Base-by-base conservation (phyloP, 768 basidiomycete genomes). In the Pleurotus citrinopileatus region DNA sequence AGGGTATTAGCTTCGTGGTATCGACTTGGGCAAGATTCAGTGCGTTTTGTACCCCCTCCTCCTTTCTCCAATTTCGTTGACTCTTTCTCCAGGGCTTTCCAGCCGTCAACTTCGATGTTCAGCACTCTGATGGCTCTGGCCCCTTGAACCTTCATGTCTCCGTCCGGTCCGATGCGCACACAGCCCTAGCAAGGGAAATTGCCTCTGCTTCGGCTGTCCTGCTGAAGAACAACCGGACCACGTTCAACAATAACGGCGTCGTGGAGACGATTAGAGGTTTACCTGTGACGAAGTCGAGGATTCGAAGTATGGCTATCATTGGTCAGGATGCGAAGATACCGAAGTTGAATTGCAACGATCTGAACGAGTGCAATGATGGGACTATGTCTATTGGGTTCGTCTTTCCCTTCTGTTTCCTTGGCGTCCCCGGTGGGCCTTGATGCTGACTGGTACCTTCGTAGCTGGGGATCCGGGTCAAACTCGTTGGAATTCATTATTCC, bases 201-300 rank as follows among this genome's bases (percentile, higher is more conserved):
- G 89, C 81, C 3, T 76, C 81, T 0, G 82, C 80, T 0, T 86
- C 84, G 0, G 81, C 83, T 1, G 84, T 89, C 17, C 65, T 91
- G 28, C 73, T 89, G 10, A 89, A 89, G 70, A 90, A 90, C 64
- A 70, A 73, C 32, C 65, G 77, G 57, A 72, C 67, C 12, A 64
- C 67, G 23, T 72, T 64, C 53, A 70, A 60, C 56, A 73, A 63
- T 58, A 67, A 62, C 3, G 59, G 65, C 2, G 54, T 58, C 13
- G 75, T 75, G 2, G 63, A 36, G 2, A 71, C 70, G 4, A 60
- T 66, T 15, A 67, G 72, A 9, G 77, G 78, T 0, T 59, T 81
- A n/a, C 80, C 79, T 3, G 59, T 76, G 2, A 61, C 75, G n/a
- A 67, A 71, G 12, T 69, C 78, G 29, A 74, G 74, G 17, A 80